A percentile compares a stretch with the other conserved stretches of the same genome.
These are phyloP conservation scores for Colletotrichum paranaense DNA, from an alignment of 2,329 filamentous ascomycete species.

Conservation along the genomic window DNA sequence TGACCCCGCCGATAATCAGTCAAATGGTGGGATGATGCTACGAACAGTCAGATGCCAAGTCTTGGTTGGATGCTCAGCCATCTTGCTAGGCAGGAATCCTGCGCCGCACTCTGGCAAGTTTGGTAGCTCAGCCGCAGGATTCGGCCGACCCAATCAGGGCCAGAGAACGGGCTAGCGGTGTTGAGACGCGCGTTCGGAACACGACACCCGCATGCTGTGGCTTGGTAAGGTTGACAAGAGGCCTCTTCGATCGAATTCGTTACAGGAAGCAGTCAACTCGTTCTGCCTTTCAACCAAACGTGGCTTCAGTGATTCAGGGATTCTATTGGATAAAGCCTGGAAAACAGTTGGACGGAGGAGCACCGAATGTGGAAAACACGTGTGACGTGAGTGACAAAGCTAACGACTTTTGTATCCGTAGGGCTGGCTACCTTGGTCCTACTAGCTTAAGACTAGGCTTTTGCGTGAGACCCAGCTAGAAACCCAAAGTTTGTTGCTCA, in stretches of 20 bases:
- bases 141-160: not conserved
- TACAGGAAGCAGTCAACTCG: not conserved
- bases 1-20: constrained; percentile 4
- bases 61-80: not conserved
- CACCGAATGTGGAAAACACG: not conserved
- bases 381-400: not conserved
- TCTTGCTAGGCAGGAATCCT: constrained; percentile 20
- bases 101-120: constrained; percentile 12
- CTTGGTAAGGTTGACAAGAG: constrained; percentile 33
- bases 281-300: not conserved
- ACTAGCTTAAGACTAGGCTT: not conserved
- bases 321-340: not conserved
- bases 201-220: constrained; percentile 23
- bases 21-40: constrained; percentile 14
- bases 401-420: not conserved
- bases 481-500: no score
- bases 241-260: constrained; percentile 10
- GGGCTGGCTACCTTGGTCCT: not conserved
- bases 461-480: not conserved
- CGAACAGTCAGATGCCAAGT: not conserved
- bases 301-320: not conserved
- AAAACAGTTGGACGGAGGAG: not conserved
- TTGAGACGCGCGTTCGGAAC: constrained; percentile 26
- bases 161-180: not conserved
- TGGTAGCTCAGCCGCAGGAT: constrained; percentile 19